A percentile compares a stretch with the other conserved stretches of the same genome.
phyloP scores from a whole-genome alignment of 805 yeast species.

The Wickerhamomyces subpelliculosus region DNA sequence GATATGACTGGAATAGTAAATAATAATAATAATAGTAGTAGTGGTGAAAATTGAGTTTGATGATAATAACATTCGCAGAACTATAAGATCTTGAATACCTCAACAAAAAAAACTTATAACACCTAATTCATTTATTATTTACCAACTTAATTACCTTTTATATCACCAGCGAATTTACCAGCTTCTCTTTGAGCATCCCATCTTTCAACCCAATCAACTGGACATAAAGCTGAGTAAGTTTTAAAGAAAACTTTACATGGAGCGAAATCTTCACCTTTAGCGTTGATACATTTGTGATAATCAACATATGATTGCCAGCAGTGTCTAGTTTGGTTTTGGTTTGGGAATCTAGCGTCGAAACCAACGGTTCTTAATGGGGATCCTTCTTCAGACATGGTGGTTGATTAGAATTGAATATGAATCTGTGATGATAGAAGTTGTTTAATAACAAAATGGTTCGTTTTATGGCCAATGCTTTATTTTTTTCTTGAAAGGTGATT shows the following conservation, averaged over 20 bases:
- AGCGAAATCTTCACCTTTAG: slow-evolving; percentile 97
- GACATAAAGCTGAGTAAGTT: slow-evolving; percentile 83
- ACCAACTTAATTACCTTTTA: too few relatives aligned
- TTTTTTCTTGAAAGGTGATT: not conserved
- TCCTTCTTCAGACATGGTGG: slow-evolving; percentile 23
- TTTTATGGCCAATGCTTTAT: too few relatives aligned
- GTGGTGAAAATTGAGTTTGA: too few relatives aligned
- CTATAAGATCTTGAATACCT: too few relatives aligned
- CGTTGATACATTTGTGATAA: slow-evolving; percentile 93
- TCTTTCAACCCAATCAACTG: slow-evolving; percentile 75
- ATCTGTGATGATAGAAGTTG: too few relatives aligned
- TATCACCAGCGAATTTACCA: slow-evolving; percentile 49
- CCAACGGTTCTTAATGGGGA: slow-evolving; percentile 57
- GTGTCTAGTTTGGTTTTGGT: slow-evolving; percentile 96
- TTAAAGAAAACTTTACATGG: slow-evolving; percentile 94
- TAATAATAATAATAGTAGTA: too few relatives aligned
- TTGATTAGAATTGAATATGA: too few relatives aligned
- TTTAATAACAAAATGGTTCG: too few relatives aligned
- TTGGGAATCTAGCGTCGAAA: slow-evolving; percentile 92
- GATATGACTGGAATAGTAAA: too few relatives aligned
- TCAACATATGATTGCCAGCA: slow-evolving; percentile 98
- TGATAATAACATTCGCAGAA: too few relatives aligned
- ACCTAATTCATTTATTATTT: too few relatives aligned
- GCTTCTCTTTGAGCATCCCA: slow-evolving; percentile 83
- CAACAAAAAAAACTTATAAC: too few relatives aligned